Evolutionary conservation across 345 rosid genomes (phyloP).

Genomic region (Bruguiera parviflora): DNA sequence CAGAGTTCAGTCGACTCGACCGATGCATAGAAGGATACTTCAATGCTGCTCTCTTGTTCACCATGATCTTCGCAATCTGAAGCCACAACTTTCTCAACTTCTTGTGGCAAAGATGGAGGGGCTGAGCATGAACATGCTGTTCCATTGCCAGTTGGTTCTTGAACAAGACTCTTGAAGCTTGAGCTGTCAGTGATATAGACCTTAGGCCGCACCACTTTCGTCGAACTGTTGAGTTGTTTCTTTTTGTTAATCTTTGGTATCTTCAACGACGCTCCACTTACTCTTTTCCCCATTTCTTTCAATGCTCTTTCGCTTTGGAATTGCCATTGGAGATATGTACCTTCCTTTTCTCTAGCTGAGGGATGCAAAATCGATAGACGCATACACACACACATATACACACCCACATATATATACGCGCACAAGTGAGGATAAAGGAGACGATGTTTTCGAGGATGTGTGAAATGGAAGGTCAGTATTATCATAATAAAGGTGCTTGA

Average conservation of each 20-base stretch:
- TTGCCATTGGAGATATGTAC: neutral
- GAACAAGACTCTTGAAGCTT: conserved; percentile 42
- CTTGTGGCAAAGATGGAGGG: neutral
- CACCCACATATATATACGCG: no score
- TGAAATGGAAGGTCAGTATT: neutral
- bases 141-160: conserved; percentile 38
- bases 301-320: neutral
- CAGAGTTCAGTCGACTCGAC: neutral
- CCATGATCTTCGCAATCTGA: neutral
- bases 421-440: no score
- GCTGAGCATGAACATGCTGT: neutral
- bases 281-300: conserved; percentile 28
- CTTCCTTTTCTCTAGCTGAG: neutral
- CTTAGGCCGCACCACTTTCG: conserved; percentile 31
- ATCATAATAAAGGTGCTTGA: neutral
- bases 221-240: conserved; percentile 11
- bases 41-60: neutral
- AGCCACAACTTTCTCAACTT: neutral
- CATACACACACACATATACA: no score
- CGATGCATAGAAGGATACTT: neutral
- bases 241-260: conserved; percentile 16
- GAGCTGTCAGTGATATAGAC: conserved; percentile 40
- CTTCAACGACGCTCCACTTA: conserved; percentile 9
- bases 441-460: neutral
- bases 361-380: neutral